Base-by-base conservation (phyloP, 495 filamentous ascomycete genomes). In the Acidiella bohemica region DNA sequence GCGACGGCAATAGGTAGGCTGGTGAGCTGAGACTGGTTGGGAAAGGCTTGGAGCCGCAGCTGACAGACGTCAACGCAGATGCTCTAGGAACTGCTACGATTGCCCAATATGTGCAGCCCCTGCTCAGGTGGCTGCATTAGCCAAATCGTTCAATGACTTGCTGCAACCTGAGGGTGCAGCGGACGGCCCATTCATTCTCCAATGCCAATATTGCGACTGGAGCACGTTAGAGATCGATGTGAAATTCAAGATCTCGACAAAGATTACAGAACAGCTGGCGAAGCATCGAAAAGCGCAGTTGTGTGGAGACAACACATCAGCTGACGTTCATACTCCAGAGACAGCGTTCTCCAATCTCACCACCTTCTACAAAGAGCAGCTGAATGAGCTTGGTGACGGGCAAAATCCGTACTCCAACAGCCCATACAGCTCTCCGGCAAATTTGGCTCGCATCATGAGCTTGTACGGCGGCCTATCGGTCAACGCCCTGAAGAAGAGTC, bases 151-250 rank as follows among this genome's bases (percentile, higher is more conserved):
- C 17, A 17, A 5, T 2, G 25, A 25, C 18, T 27, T 27, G 25
- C 7, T 7, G n/a, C 25, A 7, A 7, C 7, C 7, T 27, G 25
- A 9, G 3, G 39, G 32, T 20, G 13, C 34, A 13, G 39, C 4
- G 11, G 19, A 31, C 7, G 59, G 52, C 4, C 79, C 83, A 0
- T 96, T 76, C 65, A 75, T 88, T 23, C 66, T 97, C 36, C 69
- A 72, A 5, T 97, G 90, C 60, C 70, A 73, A 21, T 93, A 90
- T 62, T 97, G 90, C 65, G 69, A 77, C 53, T 97, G 90, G 90
- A 84, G 72, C 50, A 82, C 84, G 5, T 68, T 79, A 13, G 88
- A 96, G 49, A 84, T 92, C 34, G 85, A 81, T 13, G 78, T 95
- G 58, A 74, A 81, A 51, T 88, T 97, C 53, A 82, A 88, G 57